Base-by-base conservation (phyloP, 78 protist genomes). In the Polysphondylium violaceum region DNA sequence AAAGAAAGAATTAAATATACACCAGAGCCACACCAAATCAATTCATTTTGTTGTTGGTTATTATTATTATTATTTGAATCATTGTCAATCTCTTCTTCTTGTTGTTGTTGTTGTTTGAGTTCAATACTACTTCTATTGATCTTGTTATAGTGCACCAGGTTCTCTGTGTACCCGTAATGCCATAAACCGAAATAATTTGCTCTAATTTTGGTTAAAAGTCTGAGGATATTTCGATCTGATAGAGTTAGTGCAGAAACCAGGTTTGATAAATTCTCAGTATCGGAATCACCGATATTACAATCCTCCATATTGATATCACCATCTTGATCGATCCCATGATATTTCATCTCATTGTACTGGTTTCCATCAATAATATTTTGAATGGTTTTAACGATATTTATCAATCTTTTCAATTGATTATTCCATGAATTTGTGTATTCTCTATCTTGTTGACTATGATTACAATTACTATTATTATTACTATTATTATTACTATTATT, bases 151-250 rank as follows among this genome's bases (percentile, higher is more conserved):
- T 7, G 7, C 21, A 56, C 16, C 2, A n/a, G 5, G 11, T 40
- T 36, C 14, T 8, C 9, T 17, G 50, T 36, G 21, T 17, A 11
- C 6, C 35, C 38, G 17, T 38, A 27, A 3, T 50, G 40, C 90
- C 90, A 83, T 41, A 83, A 58, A 17, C 90, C 90, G 43, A 83
- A 83, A 55, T 69, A 83, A 31, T 83, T 83, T 36, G 90, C 12
- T 69, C 90, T 53, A 12, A 83, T 33, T 74, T 83, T 83, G 27
- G 79, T 27, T 7, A 83, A 11, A 41, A 83, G 47, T 58, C 63
- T 68, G 3, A 83, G 36, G 7, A 83, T 74, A 74, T 74, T 74
- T 36, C 51, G 36, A 56, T 74, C 81, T 29, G 47, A 64, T 21
- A 16, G 5, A 36, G 43, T 33, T 36, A 64, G n/a, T n/a, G n/a